Evolutionary conservation across 208 protist species (phyloP).

Genomic region (Acanthamoeba culbertsoni): DNA sequence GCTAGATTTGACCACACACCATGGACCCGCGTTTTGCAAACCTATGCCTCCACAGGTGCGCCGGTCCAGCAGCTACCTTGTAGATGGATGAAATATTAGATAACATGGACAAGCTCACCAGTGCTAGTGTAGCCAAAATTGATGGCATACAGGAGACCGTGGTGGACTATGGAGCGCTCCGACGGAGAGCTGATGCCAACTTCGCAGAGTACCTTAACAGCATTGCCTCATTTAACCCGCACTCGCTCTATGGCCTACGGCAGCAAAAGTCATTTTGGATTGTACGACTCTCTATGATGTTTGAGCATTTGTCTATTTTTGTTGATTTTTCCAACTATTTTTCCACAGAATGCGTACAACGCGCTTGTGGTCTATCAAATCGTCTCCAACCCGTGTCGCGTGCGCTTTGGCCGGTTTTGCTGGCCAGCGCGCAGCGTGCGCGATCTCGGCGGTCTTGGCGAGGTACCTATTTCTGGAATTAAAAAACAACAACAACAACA

Average conservation of each 20-base stretch:
- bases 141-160: slow-evolving; percentile 44
- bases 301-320: background rate
- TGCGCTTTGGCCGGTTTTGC: slow-evolving; percentile 6
- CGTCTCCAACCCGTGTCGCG: background rate
- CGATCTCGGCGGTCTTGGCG: background rate
- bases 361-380: background rate
- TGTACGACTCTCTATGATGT: background rate
- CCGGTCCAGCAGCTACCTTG: background rate
- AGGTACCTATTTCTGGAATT: too few species aligned
- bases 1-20: background rate
- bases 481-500: too few species aligned
- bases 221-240: background rate
- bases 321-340: background rate
- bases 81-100: background rate
- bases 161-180: background rate
- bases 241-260: background rate
- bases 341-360: background rate
- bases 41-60: background rate
- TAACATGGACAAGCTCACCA: background rate
- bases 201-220: background rate
- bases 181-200: background rate
- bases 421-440: slow-evolving; percentile 30
- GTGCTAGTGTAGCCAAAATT: background rate
- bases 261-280: background rate
- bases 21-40: background rate